Percentiles rank a stretch among this genome's conserved stretches.
phyloP scores from a whole-genome alignment of 2,329 filamentous ascomycete genomes.

The Exophiala xenobiotica region DNA sequence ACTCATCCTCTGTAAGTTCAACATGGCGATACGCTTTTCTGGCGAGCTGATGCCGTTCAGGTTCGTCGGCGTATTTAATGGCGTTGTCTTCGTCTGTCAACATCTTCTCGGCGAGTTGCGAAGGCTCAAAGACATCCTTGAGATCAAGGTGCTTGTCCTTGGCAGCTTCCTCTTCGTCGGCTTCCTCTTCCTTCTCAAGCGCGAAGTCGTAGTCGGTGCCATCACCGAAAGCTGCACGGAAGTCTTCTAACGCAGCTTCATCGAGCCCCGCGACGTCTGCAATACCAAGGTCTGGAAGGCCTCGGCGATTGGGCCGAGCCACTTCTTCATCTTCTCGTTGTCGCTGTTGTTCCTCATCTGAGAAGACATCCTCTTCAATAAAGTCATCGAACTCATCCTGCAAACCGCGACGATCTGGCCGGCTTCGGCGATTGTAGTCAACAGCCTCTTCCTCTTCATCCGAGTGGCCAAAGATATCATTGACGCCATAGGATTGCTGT shows the following conservation, averaged over 20 bases:
- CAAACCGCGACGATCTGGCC: slow-evolving; percentile 55
- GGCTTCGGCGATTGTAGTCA: slow-evolving; percentile 43
- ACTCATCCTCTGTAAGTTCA: slow-evolving; percentile 76
- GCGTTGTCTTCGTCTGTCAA: slow-evolving; percentile 92
- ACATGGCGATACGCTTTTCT: slow-evolving; percentile 84
- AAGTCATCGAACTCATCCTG: slow-evolving; percentile 90
- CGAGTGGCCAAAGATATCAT: slow-evolving; percentile 94
- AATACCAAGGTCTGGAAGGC: slow-evolving; percentile 64
- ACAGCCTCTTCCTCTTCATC: slow-evolving; percentile 69
- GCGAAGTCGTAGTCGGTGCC: slow-evolving; percentile 97
- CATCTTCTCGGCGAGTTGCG: slow-evolving; percentile 88
- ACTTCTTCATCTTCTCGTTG: slow-evolving; percentile 86
- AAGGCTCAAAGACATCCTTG: slow-evolving; percentile 97
- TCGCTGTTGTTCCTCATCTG: slow-evolving; percentile 74
- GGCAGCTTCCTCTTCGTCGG: slow-evolving; percentile 71
- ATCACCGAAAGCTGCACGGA: slow-evolving; percentile 93
- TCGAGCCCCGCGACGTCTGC: slow-evolving; percentile 83
- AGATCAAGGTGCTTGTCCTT: slow-evolving; percentile 85
- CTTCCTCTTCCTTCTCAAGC: slow-evolving; percentile 80
- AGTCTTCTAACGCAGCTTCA: slow-evolving; percentile 89
- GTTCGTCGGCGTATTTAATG: slow-evolving; percentile 84
- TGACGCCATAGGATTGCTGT: slow-evolving; percentile 66
- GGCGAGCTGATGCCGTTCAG: slow-evolving; percentile 90
- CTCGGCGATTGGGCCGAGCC: slow-evolving; percentile 67
- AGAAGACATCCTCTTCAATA: slow-evolving; percentile 92